Base-by-base conservation (phyloP, 768 basidiomycete genomes). In the Cubamyces sp. region DNA sequence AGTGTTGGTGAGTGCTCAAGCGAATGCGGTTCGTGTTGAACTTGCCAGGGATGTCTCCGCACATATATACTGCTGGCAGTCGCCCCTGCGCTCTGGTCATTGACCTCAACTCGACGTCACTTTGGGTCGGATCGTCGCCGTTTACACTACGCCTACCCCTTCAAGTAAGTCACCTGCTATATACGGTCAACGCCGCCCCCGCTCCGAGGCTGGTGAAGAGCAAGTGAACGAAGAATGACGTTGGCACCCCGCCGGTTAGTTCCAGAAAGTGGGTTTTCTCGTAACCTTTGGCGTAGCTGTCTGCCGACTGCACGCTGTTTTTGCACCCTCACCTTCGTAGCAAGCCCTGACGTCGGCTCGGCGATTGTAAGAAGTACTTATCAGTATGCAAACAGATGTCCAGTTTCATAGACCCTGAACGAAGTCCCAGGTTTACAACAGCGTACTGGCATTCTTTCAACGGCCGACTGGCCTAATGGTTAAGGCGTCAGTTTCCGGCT, bases 401-500 rank as follows among this genome's bases (percentile, higher is more conserved):
- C n/a, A n/a, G n/a, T n/a, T n/a, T n/a, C n/a, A n/a, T n/a, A n/a
- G n/a, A n/a, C n/a, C n/a, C n/a, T n/a, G n/a, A n/a, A n/a, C n/a
- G n/a, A n/a, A n/a, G n/a, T n/a, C n/a, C n/a, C n/a, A n/a, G n/a
- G n/a, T n/a, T n/a, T n/a, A n/a, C n/a, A n/a, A n/a, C n/a, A n/a
- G n/a, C n/a, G n/a, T n/a, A n/a, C n/a, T n/a, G n/a, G n/a, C n/a
- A n/a, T n/a, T n/a, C n/a, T n/a, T n/a, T n/a, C n/a, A 46, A 18
- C 54, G 81, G 80, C 81, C 81, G 80, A 78, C 81, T 83, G 81
- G 82, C 82, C 82, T 81, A 82, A 83, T 83, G 82, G 82, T 69
- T 79, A 83, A 82, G 82, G 82, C 81, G 82, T 79, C 79, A 83
- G 82, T 82, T 82, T 83, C 82, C 82, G 82, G 80, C 70, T 53